Percentiles rank a stretch among this genome's conserved stretches.
Evolutionary conservation across 495 filamentous ascomycete species (phyloP).

Genomic region (Paragyromitra xinjiangensis): DNA sequence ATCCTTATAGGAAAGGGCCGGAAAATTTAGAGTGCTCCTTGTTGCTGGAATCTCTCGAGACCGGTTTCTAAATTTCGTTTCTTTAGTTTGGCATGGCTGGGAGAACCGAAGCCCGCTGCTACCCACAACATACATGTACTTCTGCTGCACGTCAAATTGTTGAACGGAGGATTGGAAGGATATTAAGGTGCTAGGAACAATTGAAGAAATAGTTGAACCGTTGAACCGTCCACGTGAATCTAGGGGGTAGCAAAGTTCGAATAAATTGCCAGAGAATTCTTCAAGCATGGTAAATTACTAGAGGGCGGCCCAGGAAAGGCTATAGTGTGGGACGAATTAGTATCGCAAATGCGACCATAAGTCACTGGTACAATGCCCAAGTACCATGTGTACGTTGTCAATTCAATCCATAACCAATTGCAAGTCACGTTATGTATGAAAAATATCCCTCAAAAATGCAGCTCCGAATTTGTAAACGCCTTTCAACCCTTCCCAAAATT

Average conservation of each 20-base stretch:
- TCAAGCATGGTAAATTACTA: neutral
- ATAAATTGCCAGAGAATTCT: neutral
- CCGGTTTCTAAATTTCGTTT: neutral
- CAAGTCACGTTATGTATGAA: neutral
- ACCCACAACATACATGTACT: no score
- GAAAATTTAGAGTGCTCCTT: neutral
- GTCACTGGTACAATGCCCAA: neutral
- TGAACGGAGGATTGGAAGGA: neutral
- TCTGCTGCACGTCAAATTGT: no score
- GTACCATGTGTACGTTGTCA: neutral
- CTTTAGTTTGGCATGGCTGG: neutral
- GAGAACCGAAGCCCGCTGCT: neutral
- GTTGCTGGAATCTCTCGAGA: neutral
- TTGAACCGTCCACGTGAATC: no score
- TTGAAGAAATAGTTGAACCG: no score
- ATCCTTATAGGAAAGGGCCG: neutral
- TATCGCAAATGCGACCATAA: neutral
- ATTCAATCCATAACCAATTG: constrained; percentile 3
- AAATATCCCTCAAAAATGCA: neutral
- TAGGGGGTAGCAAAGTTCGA: neutral
- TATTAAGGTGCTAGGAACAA: no score
- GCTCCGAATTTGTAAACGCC: neutral
- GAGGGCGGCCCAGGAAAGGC: neutral
- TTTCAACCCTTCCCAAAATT: neutral
- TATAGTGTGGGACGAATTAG: neutral